Evolutionary conservation across 2,329 filamentous ascomycete genomes (phyloP).

Genomic region (Cylindrodendrum hubeiense): DNA sequence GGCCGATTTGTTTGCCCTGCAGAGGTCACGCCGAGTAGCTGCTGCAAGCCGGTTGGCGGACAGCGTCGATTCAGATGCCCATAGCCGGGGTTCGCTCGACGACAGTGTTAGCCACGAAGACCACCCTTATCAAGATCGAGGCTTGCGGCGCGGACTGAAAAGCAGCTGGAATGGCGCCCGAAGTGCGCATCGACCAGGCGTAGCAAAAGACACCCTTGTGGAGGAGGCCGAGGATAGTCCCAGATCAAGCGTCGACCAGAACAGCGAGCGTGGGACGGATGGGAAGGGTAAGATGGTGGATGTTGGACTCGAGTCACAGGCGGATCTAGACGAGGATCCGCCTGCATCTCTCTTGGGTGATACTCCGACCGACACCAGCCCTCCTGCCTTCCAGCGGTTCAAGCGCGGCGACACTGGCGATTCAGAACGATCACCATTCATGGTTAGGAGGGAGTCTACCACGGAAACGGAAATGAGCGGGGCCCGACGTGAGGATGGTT

Average conservation of each 20-base stretch:
- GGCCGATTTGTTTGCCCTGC: slow-evolving; percentile 93
- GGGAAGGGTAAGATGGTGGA: slow-evolving; percentile 83
- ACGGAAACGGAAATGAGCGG: slow-evolving; percentile 62
- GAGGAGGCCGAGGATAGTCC: slow-evolving; percentile 59
- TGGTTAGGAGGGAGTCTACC: slow-evolving; percentile 57
- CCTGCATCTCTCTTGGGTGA: slow-evolving; percentile 72
- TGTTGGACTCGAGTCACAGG: slow-evolving; percentile 81
- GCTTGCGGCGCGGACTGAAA: slow-evolving; percentile 66
- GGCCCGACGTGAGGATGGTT: slow-evolving; percentile 51
- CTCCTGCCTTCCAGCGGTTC: slow-evolving; percentile 74
- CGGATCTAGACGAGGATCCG: slow-evolving; percentile 68
- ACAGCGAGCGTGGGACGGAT: slow-evolving; percentile 46
- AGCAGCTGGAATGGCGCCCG: slow-evolving; percentile 74
- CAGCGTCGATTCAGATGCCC: slow-evolving; percentile 81
- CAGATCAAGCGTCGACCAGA: slow-evolving; percentile 48
- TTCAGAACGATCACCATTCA: slow-evolving; percentile 53
- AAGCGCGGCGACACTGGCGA: slow-evolving; percentile 52
- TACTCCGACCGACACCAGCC: slow-evolving; percentile 62
- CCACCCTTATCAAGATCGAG: slow-evolving; percentile 59
- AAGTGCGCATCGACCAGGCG: slow-evolving; percentile 50
- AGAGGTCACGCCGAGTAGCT: slow-evolving; percentile 89
- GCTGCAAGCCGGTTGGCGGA: slow-evolving; percentile 86
- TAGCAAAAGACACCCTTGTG: slow-evolving; percentile 48
- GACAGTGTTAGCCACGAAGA: slow-evolving; percentile 47
- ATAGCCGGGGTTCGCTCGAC: slow-evolving; percentile 54